Percentiles rank a stretch among this genome's conserved stretches.
phyloP scores from a whole-genome alignment of 2,329 filamentous ascomycete genomes.

The Stagonosporopsis cucurbitacearum region DNA sequence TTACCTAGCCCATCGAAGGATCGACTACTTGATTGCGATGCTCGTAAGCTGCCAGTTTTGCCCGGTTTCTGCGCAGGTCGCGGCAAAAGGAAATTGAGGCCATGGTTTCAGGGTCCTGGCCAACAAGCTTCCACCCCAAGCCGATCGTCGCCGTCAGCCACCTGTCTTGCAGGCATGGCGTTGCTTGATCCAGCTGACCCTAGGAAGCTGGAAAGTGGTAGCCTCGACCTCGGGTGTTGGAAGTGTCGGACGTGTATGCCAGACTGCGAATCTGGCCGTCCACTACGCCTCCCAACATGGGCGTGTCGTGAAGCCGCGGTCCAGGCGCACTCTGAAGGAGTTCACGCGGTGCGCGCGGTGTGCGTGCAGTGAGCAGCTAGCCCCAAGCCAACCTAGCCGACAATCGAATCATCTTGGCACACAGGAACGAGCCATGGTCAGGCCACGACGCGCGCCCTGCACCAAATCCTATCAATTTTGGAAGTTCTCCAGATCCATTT shows the following conservation, averaged over 20 bases:
- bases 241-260: no score
- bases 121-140: constrained; percentile 32
- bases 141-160: constrained; percentile 16
- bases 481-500: constrained; percentile 24
- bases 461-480: constrained; percentile 25
- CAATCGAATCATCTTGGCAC: constrained; percentile 18
- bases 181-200: constrained; percentile 26
- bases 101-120: constrained; percentile 28
- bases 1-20: not conserved
- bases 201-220: not conserved
- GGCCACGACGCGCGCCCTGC: constrained; percentile 20
- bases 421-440: constrained; percentile 21
- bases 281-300: not conserved
- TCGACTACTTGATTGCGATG: constrained; percentile 4
- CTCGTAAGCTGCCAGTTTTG: not conserved
- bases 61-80: not conserved
- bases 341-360: constrained; percentile 7
- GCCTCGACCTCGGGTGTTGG: not conserved
- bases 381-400: constrained; percentile 14
- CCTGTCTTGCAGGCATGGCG: constrained; percentile 31
- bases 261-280: not conserved
- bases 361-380: constrained; percentile 15
- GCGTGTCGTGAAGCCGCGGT: constrained; percentile 3
- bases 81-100: constrained; percentile 9
- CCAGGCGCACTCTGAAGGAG: constrained; percentile 14